A percentile compares a stretch with the other conserved stretches of the same genome.
phyloP scores from a whole-genome alignment of 2,329 filamentous ascomycete genomes.

The Thelonectria blattea region DNA sequence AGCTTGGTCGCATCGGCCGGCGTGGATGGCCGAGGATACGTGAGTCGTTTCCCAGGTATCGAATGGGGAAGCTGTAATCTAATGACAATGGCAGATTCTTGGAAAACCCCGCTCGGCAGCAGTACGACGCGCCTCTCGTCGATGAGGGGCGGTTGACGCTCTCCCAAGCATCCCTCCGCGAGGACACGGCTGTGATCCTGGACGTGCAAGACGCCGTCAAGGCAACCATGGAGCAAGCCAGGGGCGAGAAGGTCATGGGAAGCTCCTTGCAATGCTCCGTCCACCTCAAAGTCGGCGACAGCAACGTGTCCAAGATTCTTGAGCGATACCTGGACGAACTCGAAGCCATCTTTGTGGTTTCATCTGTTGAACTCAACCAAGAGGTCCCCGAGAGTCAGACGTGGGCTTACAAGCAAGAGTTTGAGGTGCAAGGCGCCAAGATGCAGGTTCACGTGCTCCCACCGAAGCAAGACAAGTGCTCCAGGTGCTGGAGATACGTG shows the following conservation, averaged over 20 bases:
- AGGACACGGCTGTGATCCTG: conserved; percentile 56
- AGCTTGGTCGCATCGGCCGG: conserved; percentile 79
- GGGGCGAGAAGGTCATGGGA: conserved; percentile 74
- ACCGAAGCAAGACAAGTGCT: conserved; percentile 71
- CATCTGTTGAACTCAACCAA: conserved; percentile 60
- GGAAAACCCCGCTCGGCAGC: conserved; percentile 52
- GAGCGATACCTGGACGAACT: conserved; percentile 58
- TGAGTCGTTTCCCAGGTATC: conserved; percentile 41
- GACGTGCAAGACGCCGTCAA: conserved; percentile 72
- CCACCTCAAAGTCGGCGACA: conserved; percentile 55
- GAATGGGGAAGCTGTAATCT: conserved; percentile 20
- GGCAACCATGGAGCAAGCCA: conserved; percentile 73
- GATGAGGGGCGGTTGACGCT: conserved; percentile 47
- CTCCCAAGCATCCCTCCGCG: conserved; percentile 48
- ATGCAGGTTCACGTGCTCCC: conserved; percentile 54
- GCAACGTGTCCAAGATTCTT: conserved; percentile 43
- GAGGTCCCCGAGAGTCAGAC: conserved; percentile 36
- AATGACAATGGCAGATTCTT: conserved; percentile 34
- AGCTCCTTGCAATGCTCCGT: conserved; percentile 83
- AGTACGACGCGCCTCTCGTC: conserved; percentile 53
- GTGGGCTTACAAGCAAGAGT: conserved; percentile 52
- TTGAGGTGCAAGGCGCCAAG: conserved; percentile 48
- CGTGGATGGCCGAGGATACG: conserved; percentile 61
- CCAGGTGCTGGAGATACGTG: conserved; percentile 87
- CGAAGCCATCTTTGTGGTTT: conserved; percentile 72